Evolutionary conservation across 2,329 filamentous ascomycete genomes (phyloP).

Genomic region (Phialophora verrucosa): DNA sequence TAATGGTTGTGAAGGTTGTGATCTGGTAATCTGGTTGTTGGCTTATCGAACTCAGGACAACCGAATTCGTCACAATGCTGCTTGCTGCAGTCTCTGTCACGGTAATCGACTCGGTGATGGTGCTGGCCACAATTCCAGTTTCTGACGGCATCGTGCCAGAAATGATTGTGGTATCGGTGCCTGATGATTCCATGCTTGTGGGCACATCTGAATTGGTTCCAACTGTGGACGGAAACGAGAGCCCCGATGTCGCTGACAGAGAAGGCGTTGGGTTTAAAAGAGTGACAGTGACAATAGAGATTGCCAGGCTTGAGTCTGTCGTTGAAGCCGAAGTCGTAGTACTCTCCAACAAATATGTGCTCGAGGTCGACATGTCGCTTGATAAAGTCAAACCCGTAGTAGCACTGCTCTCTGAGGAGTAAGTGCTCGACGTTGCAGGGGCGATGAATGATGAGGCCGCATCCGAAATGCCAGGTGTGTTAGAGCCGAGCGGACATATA

Average conservation of each 20-base stretch:
- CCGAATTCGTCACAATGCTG: neutral
- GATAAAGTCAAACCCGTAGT: neutral
- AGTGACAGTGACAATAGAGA: neutral
- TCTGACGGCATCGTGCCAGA: neutral
- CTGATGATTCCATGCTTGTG: neutral
- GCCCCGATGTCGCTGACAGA: neutral
- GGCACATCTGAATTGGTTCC: neutral
- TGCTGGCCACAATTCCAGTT: conserved; percentile 4
- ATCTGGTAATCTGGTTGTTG: neutral
- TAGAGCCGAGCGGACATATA: conserved; percentile 27
- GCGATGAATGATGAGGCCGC: conserved; percentile 3
- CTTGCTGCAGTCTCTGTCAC: conserved; percentile 21
- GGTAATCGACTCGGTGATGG: conserved; percentile 29
- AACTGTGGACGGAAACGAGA: neutral
- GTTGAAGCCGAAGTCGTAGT: neutral
- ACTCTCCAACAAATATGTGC: neutral
- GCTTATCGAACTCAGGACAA: neutral
- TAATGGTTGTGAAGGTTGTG: conserved; percentile 20
- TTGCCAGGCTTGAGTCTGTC: neutral
- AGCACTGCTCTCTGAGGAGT: neutral
- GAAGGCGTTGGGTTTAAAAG: neutral
- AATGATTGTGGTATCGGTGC: neutral
- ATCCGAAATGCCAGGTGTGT: conserved; percentile 8
- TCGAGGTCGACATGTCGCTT: neutral
- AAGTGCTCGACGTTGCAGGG: conserved; percentile 13